Conservation (phyloP, 2,329 filamentous ascomycete species). For the Magnaporthales sp. region DNA sequence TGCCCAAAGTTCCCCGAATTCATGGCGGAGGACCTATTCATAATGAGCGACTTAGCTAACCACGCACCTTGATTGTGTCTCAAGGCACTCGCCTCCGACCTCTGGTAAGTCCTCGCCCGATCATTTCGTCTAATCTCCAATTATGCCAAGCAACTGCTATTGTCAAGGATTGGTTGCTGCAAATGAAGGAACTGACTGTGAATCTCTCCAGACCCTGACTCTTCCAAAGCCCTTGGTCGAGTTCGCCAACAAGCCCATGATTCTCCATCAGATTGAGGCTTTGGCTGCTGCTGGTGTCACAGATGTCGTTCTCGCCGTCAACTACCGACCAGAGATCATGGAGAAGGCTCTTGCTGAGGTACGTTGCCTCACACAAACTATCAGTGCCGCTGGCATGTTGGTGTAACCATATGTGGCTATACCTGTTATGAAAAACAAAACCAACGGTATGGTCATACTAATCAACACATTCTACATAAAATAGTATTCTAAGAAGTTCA, state of each 20-base stretch:
- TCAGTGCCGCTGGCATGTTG: background rate
- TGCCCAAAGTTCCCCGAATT: background rate
- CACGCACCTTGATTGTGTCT: background rate
- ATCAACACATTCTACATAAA: background rate
- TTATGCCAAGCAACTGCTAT: constrained; percentile 4
- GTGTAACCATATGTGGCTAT: background rate
- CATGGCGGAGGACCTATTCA: background rate
- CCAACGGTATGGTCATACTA: background rate
- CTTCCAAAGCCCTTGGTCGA: constrained; percentile 96
- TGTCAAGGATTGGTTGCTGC: too few species aligned
- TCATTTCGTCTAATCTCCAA: constrained; percentile 8
- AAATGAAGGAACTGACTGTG: constrained; percentile 6
- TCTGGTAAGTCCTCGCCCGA: constrained; percentile 56
- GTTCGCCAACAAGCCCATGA: constrained; percentile 99
- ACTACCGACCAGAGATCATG: constrained; percentile 98
- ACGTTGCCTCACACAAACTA: constrained; percentile 18
- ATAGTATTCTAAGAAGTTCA: constrained; percentile 83
- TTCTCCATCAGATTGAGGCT: constrained; percentile 94
- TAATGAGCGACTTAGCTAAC: background rate
- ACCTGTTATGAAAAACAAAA: background rate
- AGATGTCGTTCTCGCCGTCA: constrained; percentile 95
- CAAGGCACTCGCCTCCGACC: constrained; percentile 84
- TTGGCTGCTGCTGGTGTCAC: constrained; percentile 90
- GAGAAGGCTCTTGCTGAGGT: constrained; percentile 87
- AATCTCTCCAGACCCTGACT: constrained; percentile 67